Percentiles rank a stretch among this genome's conserved stretches.
Conservation (phyloP, 192 early-diverging fungal species). For the Coemansia sp. region DNA sequence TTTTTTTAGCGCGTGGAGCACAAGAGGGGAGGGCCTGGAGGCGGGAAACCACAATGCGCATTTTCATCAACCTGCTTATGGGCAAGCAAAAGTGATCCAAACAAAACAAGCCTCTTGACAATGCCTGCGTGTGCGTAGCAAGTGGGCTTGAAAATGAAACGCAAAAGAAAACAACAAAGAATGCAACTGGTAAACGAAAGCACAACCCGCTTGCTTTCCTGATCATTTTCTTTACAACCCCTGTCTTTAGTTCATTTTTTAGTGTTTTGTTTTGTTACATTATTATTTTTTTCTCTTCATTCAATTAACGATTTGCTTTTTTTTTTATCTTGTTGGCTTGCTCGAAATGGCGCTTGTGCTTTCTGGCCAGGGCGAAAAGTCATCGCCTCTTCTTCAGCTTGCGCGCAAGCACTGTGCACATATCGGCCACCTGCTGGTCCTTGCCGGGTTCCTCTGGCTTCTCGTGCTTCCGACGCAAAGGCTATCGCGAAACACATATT, state of each 20-base stretch:
- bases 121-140: background rate
- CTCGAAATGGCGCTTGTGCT: constrained; percentile 50
- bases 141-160: no score
- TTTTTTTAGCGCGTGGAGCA: no score
- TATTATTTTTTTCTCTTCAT: background rate
- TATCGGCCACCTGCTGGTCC: constrained; percentile 57
- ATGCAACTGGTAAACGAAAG: background rate
- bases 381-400: constrained; percentile 29
- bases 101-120: background rate
- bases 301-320: background rate
- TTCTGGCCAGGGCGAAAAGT: constrained; percentile 49
- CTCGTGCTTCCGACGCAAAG: constrained; percentile 60
- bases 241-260: background rate
- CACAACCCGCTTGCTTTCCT: background rate
- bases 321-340: background rate
- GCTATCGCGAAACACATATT: constrained; percentile 65
- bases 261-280: background rate
- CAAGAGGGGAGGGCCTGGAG: no score
- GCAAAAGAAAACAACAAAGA: no score
- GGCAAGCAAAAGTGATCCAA: background rate
- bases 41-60: constrained; percentile 3
- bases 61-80: background rate
- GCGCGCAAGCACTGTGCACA: constrained; percentile 42
- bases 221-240: background rate
- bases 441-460: constrained; percentile 62